Conservation (phyloP, 2,329 filamentous ascomycete species). For the Aspergillus neotritici region DNA sequence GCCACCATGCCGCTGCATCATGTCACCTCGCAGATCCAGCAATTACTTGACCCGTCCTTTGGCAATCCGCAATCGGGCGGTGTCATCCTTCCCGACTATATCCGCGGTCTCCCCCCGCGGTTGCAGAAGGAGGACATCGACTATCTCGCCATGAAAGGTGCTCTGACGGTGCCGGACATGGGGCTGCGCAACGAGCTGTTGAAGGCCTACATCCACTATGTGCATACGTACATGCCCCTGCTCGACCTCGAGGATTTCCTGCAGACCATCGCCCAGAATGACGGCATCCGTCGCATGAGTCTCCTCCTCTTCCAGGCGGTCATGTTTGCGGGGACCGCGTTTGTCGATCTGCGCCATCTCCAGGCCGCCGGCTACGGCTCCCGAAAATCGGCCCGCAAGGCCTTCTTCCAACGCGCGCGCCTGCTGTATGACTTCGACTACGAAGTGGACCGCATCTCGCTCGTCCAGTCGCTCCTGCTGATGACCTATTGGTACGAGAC, state of each 20-base stretch:
- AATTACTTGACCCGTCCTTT: slow-evolving; percentile 39
- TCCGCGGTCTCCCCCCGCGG: slow-evolving; percentile 71
- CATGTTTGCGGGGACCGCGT: slow-evolving; percentile 89
- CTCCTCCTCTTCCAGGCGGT: slow-evolving; percentile 86
- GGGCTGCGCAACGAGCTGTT: slow-evolving; percentile 74
- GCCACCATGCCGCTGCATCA: slow-evolving; percentile 33
- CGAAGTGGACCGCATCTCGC: slow-evolving; percentile 78
- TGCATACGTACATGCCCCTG: slow-evolving; percentile 90
- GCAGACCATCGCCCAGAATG: slow-evolving; percentile 54
- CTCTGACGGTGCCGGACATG: slow-evolving; percentile 66
- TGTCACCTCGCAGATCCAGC: slow-evolving; percentile 33
- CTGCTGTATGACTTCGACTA: slow-evolving; percentile 94
- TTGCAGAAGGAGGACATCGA: slow-evolving; percentile 76
- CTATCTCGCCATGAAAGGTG: slow-evolving; percentile 79
- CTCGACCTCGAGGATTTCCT: slow-evolving; percentile 62
- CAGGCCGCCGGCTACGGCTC: slow-evolving; percentile 70
- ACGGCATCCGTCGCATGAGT: slow-evolving; percentile 68
- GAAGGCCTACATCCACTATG: slow-evolving; percentile 77
- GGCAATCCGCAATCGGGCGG: slow-evolving; percentile 45
- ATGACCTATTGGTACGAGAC: slow-evolving; percentile 99
- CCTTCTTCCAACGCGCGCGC: slow-evolving; percentile 84
- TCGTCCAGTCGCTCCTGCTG: slow-evolving; percentile 81
- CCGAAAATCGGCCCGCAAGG: slow-evolving; percentile 75
- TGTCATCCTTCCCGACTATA: slow-evolving; percentile 58
- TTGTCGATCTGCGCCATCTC: slow-evolving; percentile 73